These are phyloP conservation scores for Aureobasidium sp. DNA, from an alignment of 2,329 filamentous ascomycete species.

Conservation along the genomic window DNA sequence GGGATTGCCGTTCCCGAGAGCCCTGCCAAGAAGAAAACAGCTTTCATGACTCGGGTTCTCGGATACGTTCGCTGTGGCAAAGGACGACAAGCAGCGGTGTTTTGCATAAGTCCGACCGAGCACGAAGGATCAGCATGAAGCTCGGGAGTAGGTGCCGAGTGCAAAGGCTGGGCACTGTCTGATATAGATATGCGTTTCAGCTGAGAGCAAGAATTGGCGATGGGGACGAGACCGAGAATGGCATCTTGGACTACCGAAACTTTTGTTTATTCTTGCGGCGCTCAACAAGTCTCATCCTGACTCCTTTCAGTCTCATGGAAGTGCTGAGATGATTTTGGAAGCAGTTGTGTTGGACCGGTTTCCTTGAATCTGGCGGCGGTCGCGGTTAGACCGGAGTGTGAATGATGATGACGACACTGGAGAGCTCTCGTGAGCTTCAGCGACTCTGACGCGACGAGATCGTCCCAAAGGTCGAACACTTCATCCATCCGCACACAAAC, in stretches of 20 bases:
- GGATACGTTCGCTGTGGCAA: background rate
- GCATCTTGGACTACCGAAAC: background rate
- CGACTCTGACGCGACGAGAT: background rate
- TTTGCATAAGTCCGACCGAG: background rate
- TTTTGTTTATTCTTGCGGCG: background rate
- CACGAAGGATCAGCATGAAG: background rate
- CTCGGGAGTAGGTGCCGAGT: background rate
- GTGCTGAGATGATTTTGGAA: background rate
- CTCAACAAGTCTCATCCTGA: background rate
- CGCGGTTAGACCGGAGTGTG: background rate
- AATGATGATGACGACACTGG: slow-evolving; percentile 4
- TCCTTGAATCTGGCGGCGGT: background rate
- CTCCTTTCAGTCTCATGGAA: background rate
- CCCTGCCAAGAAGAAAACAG: background rate
- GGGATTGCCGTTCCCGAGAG: background rate
- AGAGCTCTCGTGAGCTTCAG: background rate
- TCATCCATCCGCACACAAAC: background rate
- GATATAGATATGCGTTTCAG: background rate
- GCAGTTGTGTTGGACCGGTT: background rate
- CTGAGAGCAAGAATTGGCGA: background rate
- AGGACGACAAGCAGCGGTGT: background rate
- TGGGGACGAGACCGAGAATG: background rate
- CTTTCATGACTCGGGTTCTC: background rate
- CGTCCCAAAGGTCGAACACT: too few relatives aligned
- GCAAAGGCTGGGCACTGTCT: background rate